Evolutionary conservation across 2,329 filamentous ascomycete species (phyloP).

Genomic region (Bipolaris oryzae): DNA sequence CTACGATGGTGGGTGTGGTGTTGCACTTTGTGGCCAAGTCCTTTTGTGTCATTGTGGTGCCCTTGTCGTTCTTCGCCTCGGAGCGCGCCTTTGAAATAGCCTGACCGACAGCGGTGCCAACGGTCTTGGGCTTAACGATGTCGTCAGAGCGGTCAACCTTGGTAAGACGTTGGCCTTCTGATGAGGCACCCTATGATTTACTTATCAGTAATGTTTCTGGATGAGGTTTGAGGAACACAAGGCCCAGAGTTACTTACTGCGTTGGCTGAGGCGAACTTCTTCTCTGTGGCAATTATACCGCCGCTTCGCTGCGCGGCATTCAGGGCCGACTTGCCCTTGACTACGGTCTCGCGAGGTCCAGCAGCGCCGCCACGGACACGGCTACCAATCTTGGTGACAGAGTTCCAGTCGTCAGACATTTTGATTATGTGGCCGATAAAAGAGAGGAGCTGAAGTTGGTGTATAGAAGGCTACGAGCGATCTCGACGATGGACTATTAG

Average conservation of each 20-base stretch:
- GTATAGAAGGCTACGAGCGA: constrained; percentile 14
- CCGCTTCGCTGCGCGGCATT: constrained; percentile 90
- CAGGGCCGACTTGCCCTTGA: constrained; percentile 80
- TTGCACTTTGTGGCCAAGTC: constrained; percentile 85
- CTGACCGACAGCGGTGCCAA: constrained; percentile 76
- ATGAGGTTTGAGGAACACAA: not conserved
- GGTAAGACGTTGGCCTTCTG: constrained; percentile 91
- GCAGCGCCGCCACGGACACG: constrained; percentile 73
- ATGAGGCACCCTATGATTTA: constrained; percentile 46
- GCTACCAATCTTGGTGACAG: constrained; percentile 90
- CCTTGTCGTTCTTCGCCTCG: constrained; percentile 79
- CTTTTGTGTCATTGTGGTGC: constrained; percentile 82
- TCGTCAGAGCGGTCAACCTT: constrained; percentile 98
- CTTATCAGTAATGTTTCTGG: constrained; percentile 16
- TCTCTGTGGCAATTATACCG: constrained; percentile 80
- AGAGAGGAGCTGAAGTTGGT: constrained; percentile 12
- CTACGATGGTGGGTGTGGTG: constrained; percentile 78
- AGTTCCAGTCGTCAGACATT: constrained; percentile 84
- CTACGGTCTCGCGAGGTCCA: constrained; percentile 78
- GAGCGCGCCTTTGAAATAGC: constrained; percentile 81
- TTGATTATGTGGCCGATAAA: constrained; percentile 24
- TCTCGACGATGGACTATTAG: constrained; percentile 20
- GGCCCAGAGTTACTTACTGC: constrained; percentile 63
- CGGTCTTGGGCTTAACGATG: constrained; percentile 94
- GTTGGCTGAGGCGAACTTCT: constrained; percentile 84